Conservation (phyloP, 352 stramenopile genomes). For the Phytophthora tubulina region DNA sequence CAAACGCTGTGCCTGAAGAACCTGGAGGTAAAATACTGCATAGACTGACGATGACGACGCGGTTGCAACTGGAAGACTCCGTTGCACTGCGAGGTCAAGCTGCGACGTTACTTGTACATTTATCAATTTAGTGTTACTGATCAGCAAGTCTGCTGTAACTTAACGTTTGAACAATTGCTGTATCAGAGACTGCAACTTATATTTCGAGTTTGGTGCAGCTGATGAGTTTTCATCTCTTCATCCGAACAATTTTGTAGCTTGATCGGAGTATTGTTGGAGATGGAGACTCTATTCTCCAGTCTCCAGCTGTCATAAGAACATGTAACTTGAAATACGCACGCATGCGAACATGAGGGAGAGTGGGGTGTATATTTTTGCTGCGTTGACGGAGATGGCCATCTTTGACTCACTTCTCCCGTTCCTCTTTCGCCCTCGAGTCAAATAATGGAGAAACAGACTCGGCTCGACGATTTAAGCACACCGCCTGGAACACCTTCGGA, state of each 20-base stretch:
- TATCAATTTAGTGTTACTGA: not conserved
- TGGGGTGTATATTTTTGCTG: conserved; percentile 12
- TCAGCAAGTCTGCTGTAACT: no score
- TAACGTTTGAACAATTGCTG: not conserved
- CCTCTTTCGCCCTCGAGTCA: not conserved
- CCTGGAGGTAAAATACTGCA: conserved; percentile 15
- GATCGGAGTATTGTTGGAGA: conserved; percentile 1
- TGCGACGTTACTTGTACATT: conserved; percentile 8
- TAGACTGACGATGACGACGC: conserved; percentile 6
- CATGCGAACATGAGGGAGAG: conserved; percentile 19
- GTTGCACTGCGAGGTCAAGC: conserved; percentile 27
- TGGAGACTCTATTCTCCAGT: not conserved
- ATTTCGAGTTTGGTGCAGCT: conserved; percentile 3
- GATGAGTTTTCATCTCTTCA: conserved; percentile 23
- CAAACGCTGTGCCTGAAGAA: not conserved
- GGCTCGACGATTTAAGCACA: conserved; percentile 38
- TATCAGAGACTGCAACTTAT: not conserved
- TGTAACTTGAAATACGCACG: conserved; percentile 26
- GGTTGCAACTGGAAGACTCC: conserved; percentile 37
- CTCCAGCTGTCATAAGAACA: conserved; percentile 39
- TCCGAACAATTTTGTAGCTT: conserved; percentile 2
- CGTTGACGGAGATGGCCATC: not conserved
- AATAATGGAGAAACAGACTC: conserved; percentile 23
- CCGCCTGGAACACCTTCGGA: conserved; percentile 34
- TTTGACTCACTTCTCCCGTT: conserved; percentile 24